These are phyloP conservation scores for Austroboletus niveus DNA, from an alignment of 1,284 basidiomycete genomes.

Conservation along the genomic window DNA sequence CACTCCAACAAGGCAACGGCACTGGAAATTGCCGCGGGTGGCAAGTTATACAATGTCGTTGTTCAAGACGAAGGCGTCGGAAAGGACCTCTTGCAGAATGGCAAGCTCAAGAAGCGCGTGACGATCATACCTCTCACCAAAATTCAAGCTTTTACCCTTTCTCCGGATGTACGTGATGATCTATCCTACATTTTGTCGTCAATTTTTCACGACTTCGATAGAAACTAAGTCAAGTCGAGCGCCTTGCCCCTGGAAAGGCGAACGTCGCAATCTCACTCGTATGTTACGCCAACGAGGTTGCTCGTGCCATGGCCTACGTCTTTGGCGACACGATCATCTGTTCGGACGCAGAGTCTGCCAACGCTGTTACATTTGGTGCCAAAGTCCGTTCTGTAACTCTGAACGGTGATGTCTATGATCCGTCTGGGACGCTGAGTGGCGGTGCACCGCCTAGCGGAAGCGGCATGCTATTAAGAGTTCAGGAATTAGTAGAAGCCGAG, in stretches of 20 bases:
- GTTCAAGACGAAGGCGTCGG: slow-evolving; percentile 91
- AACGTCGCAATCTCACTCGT: slow-evolving; percentile 86
- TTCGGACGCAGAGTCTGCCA: slow-evolving; percentile 86
- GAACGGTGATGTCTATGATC: slow-evolving; percentile 97
- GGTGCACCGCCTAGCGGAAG: slow-evolving; percentile 81
- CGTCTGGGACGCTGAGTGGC: slow-evolving; percentile 91
- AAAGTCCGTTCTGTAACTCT: slow-evolving; percentile 87
- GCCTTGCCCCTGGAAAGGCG: slow-evolving; percentile 82
- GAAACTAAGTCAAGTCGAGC: slow-evolving; percentile 77
- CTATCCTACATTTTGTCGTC: background rate
- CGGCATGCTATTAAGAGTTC: slow-evolving; percentile 82
- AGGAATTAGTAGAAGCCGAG: slow-evolving; percentile 71
- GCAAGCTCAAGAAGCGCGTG: slow-evolving; percentile 84
- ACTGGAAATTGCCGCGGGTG: slow-evolving; percentile 91
- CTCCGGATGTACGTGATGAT: slow-evolving; percentile 48
- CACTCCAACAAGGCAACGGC: slow-evolving; percentile 85
- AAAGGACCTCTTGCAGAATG: slow-evolving; percentile 81
- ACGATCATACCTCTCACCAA: slow-evolving; percentile 95
- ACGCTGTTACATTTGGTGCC: slow-evolving; percentile 80
- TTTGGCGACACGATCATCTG: slow-evolving; percentile 95
- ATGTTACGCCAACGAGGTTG: slow-evolving; percentile 82
- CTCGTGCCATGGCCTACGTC: slow-evolving; percentile 89
- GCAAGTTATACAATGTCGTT: slow-evolving; percentile 92
- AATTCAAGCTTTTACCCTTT: slow-evolving; percentile 51
- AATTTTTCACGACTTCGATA: slow-evolving; percentile 28